These are phyloP conservation scores for Phoma sp. DNA, from an alignment of 2,329 filamentous ascomycete genomes.

Conservation along the genomic window DNA sequence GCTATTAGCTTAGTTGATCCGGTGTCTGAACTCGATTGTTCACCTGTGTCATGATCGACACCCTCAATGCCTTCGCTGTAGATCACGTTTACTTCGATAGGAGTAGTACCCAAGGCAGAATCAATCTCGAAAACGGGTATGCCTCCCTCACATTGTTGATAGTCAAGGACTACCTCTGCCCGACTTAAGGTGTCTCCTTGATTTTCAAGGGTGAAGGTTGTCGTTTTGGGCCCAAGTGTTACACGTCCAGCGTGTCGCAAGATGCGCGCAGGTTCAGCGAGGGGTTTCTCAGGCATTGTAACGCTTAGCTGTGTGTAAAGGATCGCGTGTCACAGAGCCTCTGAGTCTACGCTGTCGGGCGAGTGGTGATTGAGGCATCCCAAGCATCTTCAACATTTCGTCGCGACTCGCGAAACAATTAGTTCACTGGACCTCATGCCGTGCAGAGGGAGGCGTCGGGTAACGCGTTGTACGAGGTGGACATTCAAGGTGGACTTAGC, in stretches of 20 bases:
- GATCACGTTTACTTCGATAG: not conserved
- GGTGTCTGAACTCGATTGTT: not conserved
- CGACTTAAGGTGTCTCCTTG: not conserved
- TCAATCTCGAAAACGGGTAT: slow-evolving; percentile 11
- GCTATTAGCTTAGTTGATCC: not conserved
- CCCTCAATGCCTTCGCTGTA: slow-evolving; percentile 19
- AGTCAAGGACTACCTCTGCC: slow-evolving; percentile 14
- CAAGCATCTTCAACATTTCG: not conserved
- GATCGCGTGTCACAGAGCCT: not conserved
- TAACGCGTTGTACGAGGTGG: slow-evolving; percentile 6
- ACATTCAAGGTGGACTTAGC: not conserved
- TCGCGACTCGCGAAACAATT: not conserved
- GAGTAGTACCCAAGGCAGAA: not conserved
- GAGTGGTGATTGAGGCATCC: not conserved
- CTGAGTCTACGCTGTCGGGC: not conserved
- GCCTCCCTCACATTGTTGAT: slow-evolving; percentile 15
- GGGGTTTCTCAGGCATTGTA: not conserved
- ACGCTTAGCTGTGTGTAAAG: not conserved
- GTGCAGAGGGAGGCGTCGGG: not conserved
- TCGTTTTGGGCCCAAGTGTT: not conserved
- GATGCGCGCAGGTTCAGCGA: slow-evolving; percentile 2
- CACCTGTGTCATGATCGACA: slow-evolving; percentile 14
- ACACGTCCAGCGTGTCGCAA: slow-evolving; percentile 1
- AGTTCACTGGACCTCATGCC: not conserved
- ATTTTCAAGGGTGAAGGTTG: slow-evolving; percentile 1